A percentile compares a stretch with the other conserved stretches of the same genome.
These are phyloP conservation scores for Diaporthe velutina DNA, from an alignment of 2,329 filamentous ascomycete genomes.

Conservation along the genomic window DNA sequence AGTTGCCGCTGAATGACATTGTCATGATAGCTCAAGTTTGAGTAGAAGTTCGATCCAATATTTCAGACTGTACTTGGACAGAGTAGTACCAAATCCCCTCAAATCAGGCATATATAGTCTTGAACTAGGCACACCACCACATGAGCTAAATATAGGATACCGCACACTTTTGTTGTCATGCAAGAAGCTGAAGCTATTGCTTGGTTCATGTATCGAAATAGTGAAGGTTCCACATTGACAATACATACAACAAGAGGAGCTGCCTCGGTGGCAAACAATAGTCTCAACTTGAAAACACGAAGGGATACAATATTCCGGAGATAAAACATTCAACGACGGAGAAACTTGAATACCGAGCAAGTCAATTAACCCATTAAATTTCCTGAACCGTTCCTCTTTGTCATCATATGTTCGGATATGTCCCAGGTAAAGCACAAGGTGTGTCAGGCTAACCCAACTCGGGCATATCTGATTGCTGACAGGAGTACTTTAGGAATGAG, in stretches of 20 bases:
- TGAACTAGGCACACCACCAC: neutral
- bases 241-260: neutral
- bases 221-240: neutral
- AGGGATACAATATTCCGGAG: neutral
- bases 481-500: neutral
- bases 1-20: neutral
- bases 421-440: no score
- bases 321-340: neutral
- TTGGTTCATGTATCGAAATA: neutral
- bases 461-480: neutral
- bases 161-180: neutral
- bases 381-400: neutral
- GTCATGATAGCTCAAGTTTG: neutral
- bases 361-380: neutral
- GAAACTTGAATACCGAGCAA: neutral
- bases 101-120: neutral
- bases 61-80: neutral
- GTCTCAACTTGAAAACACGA: neutral
- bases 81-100: neutral
- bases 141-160: neutral
- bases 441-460: neutral
- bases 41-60: neutral
- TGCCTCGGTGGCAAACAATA: neutral
- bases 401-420: neutral
- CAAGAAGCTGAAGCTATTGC: neutral